Evolutionary conservation across 75 land plant genomes (phyloP).

Genomic region (Pinus tabuliformis): DNA sequence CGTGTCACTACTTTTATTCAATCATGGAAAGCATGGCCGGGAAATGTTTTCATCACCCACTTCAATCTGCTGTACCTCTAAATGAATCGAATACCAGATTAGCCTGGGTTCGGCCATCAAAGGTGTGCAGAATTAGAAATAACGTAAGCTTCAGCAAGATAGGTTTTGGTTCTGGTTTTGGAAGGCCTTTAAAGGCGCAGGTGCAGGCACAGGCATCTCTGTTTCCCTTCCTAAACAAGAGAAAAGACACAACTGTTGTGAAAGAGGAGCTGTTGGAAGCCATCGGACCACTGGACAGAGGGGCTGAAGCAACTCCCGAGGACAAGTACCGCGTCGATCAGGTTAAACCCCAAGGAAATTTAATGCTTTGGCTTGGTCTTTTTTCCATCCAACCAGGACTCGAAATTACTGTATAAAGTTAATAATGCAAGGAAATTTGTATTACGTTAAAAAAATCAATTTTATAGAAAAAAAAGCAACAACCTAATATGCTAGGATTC

Average conservation of each 20-base stretch:
- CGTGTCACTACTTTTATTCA: no score
- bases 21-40: not conserved
- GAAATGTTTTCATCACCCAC: slow-evolving; percentile 4
- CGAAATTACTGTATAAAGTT: no score
- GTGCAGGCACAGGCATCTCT: not conserved
- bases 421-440: no score
- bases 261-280: slow-evolving; percentile 83
- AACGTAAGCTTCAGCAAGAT: not conserved
- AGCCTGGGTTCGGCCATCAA: not conserved
- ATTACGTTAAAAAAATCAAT: no score
- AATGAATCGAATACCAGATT: not conserved
- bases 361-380: no score
- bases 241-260: slow-evolving; percentile 47
- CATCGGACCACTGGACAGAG: slow-evolving; percentile 80
- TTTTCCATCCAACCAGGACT: no score
- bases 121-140: not conserved
- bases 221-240: slow-evolving; percentile 49
- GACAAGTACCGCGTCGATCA: slow-evolving; percentile 68
- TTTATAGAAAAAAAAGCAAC: no score
- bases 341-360: slow-evolving; percentile 24
- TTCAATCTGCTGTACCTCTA: not conserved
- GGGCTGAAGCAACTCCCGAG: slow-evolving; percentile 81
- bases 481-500: no score
- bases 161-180: not conserved
- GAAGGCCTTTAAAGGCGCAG: slow-evolving; percentile 4